Evolutionary conservation across 345 rosid species (phyloP).

Genomic region (Clausena lansium): DNA sequence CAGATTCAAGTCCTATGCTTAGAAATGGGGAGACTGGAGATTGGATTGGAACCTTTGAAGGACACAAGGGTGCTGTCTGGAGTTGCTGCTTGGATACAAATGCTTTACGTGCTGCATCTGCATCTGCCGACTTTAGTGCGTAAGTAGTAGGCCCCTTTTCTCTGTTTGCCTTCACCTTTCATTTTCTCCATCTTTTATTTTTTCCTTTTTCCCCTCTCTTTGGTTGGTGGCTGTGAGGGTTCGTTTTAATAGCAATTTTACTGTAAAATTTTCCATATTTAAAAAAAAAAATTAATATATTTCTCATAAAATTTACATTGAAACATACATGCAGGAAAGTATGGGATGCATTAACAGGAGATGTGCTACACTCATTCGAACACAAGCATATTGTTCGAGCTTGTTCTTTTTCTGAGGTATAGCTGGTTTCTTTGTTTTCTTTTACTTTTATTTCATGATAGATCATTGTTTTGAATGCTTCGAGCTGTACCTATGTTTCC

Average conservation of each 20-base stretch:
- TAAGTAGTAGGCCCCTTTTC: conserved; percentile 13
- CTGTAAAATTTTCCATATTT: background rate
- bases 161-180: background rate
- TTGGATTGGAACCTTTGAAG: conserved; percentile 53
- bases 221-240: background rate
- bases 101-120: conserved; percentile 46
- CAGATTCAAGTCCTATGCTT: conserved; percentile 48
- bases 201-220: no score
- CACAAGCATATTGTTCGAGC: conserved; percentile 51
- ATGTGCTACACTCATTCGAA: conserved; percentile 40
- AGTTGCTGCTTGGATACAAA: conserved; percentile 42
- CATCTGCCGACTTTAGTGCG: conserved; percentile 45
- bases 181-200: background rate
- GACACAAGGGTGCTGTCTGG: conserved; percentile 53
- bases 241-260: background rate
- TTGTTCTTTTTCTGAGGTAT: conserved; percentile 45
- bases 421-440: background rate
- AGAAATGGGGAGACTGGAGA: conserved; percentile 53
- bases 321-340: conserved; percentile 31
- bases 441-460: background rate
- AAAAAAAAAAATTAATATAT: background rate
- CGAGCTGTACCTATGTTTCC: background rate
- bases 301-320: background rate
- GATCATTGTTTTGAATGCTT: background rate
- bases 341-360: conserved; percentile 48